Base-by-base conservation (phyloP, 2,329 filamentous ascomycete genomes). In the Fusarium nisikadoi region DNA sequence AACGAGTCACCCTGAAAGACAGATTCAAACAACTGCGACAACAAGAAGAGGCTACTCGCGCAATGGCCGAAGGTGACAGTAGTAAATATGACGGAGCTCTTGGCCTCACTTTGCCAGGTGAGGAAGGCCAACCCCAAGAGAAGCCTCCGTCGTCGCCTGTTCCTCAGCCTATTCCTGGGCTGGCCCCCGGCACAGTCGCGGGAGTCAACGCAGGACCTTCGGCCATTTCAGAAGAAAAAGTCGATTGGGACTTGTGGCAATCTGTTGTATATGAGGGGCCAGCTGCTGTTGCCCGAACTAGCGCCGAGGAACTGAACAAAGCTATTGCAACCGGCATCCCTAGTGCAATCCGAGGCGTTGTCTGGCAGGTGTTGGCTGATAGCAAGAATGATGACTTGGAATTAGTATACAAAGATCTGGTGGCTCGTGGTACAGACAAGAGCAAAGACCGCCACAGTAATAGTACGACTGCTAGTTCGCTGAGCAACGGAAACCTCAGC, bases 171-270 rank as follows among this genome's bases (percentile, higher is more conserved):
- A 93, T 94, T 74, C 86, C 88, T 8, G 90, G 87, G 62, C 84
- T 98, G 47, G 91, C 94, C 2, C 95, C 95, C 0, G 95, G 95
- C 3, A 98, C 95, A 3, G 94, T 92, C 12, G 91, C 94, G 16
- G 95, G 95, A 10, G 90, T 95, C 45, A 91, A 91, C 29, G 90
- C 91, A 27, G 93, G 93, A 2, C 93, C 92, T 13, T 91, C 93
- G 6, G 90, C 91, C 27, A 87, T 91, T 70, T 83, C 84, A 19
- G 93, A 95, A 77, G 85, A 86, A 20, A 91, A 93, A 29, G 96
- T 99, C n/a, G 94, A 99, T 79, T 99, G 96, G 96, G 96, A 99
- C 81, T 84, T 99, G 42, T 99, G 96, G 96, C 95, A 99, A 80
- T 90, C 93, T 29, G 92, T 99, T 8, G 96, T 99, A 38, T 97